Conservation (phyloP, 805 yeast genomes). For the Ogataea zsoltii region DNA sequence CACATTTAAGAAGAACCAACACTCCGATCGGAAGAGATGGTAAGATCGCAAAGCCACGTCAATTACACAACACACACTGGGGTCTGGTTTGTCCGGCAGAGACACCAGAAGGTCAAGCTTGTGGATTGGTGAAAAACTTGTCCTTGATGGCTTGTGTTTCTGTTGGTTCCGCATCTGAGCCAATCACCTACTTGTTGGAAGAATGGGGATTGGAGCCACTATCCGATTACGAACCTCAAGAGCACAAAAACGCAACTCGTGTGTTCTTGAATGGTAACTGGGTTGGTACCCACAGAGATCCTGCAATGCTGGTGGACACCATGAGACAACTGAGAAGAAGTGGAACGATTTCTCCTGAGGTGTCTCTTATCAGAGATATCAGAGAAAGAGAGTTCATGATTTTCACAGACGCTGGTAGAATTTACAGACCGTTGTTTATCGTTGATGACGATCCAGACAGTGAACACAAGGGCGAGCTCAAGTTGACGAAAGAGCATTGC, state of each 20-base stretch:
- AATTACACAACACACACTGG: slow-evolving; percentile 99
- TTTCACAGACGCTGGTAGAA: slow-evolving; percentile 98
- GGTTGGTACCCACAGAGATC: slow-evolving; percentile 98
- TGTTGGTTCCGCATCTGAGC: slow-evolving; percentile 96
- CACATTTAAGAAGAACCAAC: slow-evolving; percentile 98
- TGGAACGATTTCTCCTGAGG: slow-evolving; percentile 95
- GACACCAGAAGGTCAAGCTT: slow-evolving; percentile 99
- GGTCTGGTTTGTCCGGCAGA: slow-evolving; percentile 99
- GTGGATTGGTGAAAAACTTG: slow-evolving; percentile 97
- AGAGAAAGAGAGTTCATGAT: slow-evolving; percentile 95
- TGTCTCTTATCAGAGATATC: slow-evolving; percentile 93
- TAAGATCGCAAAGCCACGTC: slow-evolving; percentile 98
- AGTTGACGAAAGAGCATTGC: slow-evolving; percentile 82
- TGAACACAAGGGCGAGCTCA: slow-evolving; percentile 72
- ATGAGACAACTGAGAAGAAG: slow-evolving; percentile 89
- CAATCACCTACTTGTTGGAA: slow-evolving; percentile 86
- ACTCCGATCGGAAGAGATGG: slow-evolving; percentile 99
- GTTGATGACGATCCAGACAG: slow-evolving; percentile 83
- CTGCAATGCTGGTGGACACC: slow-evolving; percentile 87
- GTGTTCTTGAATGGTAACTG: slow-evolving; percentile 98
- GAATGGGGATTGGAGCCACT: slow-evolving; percentile 99
- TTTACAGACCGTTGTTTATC: slow-evolving; percentile 92
- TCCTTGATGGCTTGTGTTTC: slow-evolving; percentile 97
- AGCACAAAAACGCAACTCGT: slow-evolving; percentile 86
- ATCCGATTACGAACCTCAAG: slow-evolving; percentile 92